Conservation (phyloP, 2,329 filamentous ascomycete species). For the Geosmithia putterillii region DNA sequence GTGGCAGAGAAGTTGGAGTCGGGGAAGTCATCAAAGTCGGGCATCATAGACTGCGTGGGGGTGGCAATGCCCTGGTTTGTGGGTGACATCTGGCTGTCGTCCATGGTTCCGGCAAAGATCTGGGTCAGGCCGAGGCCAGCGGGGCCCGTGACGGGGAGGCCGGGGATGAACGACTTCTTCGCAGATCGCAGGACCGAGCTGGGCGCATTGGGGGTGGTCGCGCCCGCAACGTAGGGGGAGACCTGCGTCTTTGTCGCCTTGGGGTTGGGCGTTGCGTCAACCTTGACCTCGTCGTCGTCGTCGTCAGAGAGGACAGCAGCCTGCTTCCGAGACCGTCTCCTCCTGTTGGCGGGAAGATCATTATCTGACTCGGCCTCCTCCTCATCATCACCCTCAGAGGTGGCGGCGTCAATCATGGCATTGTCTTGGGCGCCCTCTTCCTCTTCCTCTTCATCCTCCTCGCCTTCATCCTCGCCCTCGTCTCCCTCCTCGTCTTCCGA, state of each 20-base stretch:
- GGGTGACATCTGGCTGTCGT: slow-evolving; percentile 37
- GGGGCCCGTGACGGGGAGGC: slow-evolving; percentile 46
- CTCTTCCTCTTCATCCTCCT: slow-evolving; percentile 21
- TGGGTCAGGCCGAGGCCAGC: slow-evolving; percentile 70
- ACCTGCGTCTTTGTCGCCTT: slow-evolving; percentile 22
- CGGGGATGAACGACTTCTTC: slow-evolving; percentile 58
- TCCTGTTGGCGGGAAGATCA: slow-evolving; percentile 19
- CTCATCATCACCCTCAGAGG: slow-evolving; percentile 8
- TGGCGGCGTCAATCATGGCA: slow-evolving; percentile 26
- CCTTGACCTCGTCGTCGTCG: slow-evolving; percentile 33
- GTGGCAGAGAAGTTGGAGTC: slow-evolving; percentile 51
- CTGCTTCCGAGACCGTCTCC: slow-evolving; percentile 36
- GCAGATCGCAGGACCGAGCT: slow-evolving; percentile 56
- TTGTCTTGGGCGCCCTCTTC: slow-evolving; percentile 12
- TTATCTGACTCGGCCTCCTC: slow-evolving; percentile 10
- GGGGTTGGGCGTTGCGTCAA: slow-evolving; percentile 34
- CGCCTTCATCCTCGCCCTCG: slow-evolving; percentile 18
- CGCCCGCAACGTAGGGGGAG: slow-evolving; percentile 28
- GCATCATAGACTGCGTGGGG: slow-evolving; percentile 36
- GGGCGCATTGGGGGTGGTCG: slow-evolving; percentile 40
- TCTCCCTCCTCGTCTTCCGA: slow-evolving; percentile 28
- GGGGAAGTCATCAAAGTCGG: slow-evolving; percentile 42
- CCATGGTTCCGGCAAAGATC: slow-evolving; percentile 85
- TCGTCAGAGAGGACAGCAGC: slow-evolving; percentile 50
- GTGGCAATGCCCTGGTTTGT: slow-evolving; percentile 11